These are phyloP conservation scores for Nyssa sinensis DNA, from an alignment of 148 eudicot genomes.

Conservation along the genomic window DNA sequence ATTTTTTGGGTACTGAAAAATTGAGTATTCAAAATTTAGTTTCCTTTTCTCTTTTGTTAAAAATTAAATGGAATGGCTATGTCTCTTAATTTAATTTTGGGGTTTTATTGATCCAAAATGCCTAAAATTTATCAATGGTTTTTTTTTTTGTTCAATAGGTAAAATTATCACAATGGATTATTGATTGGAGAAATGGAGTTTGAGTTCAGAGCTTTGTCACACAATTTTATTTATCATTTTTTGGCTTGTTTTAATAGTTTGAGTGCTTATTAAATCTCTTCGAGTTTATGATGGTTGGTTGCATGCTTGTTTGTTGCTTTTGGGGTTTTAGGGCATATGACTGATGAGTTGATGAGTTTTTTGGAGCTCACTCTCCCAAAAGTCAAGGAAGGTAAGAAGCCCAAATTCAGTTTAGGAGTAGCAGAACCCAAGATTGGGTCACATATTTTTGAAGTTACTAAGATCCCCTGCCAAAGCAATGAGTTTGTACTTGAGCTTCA, in stretches of 20 bases:
- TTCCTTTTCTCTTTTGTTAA: too few relatives aligned
- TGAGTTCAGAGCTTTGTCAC: neutral
- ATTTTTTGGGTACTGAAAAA: neutral
- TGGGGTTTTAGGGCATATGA: conserved; percentile 66
- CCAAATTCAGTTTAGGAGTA: conserved; percentile 72
- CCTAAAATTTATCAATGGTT: too few relatives aligned
- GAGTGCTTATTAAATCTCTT: neutral
- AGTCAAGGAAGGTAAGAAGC: conserved; percentile 66
- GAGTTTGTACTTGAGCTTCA: conserved; percentile 83
- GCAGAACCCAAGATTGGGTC: conserved; percentile 85
- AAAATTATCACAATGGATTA: neutral
- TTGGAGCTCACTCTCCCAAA: conserved; percentile 69
- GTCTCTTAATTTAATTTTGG: neutral
- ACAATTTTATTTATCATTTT: neutral
- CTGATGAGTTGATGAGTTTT: conserved; percentile 76
- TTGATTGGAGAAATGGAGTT: neutral
- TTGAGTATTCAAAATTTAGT: too few relatives aligned
- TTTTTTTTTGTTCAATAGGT: too few relatives aligned
- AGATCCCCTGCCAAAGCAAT: conserved; percentile 79
- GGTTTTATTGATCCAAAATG: neutral
- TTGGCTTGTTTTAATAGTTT: conserved; percentile 2
- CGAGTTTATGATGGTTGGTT: too few relatives aligned
- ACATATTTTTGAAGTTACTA: conserved; percentile 71
- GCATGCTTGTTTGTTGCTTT: too few relatives aligned
- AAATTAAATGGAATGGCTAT: too few relatives aligned